These are phyloP conservation scores for Chloromonas sp. DNA, from an alignment of 163 green algal species.

Conservation along the genomic window DNA sequence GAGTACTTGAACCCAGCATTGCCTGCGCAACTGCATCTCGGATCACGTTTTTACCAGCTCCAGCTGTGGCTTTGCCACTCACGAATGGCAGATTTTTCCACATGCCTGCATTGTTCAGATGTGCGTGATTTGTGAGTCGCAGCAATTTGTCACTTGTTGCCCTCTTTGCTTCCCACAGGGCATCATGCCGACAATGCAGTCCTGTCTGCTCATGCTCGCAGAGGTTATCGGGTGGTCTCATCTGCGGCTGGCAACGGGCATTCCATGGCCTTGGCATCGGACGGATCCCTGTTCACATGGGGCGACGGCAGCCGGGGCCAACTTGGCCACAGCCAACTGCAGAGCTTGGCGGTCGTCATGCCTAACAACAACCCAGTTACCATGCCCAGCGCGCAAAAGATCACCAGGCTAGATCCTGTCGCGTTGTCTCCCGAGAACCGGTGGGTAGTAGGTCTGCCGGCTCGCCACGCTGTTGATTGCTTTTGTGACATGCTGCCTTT, in stretches of 20 bases:
- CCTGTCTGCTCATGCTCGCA: not conserved
- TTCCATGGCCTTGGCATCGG: slow-evolving; percentile 64
- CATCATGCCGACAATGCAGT: no score
- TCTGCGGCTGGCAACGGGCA: slow-evolving; percentile 64
- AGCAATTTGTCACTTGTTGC: no score
- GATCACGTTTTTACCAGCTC: no score
- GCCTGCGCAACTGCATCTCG: no score
- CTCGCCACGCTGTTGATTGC: no score
- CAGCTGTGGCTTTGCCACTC: no score
- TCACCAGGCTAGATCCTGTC: slow-evolving; percentile 44
- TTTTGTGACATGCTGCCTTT: no score
- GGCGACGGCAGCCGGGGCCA: slow-evolving; percentile 61
- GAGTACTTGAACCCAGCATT: slow-evolving; percentile 5
- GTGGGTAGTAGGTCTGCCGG: slow-evolving; percentile 10
- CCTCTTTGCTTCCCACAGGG: no score
- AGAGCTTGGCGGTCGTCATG: slow-evolving; percentile 21
- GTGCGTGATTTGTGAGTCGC: no score
- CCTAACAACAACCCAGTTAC: slow-evolving; percentile 21
- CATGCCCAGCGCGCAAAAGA: slow-evolving; percentile 40
- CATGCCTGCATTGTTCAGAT: no score
- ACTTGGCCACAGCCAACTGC: slow-evolving; percentile 56
- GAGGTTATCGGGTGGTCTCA: slow-evolving; percentile 55
- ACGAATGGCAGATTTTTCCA: no score
- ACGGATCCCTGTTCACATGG: slow-evolving; percentile 78
- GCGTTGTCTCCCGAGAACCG: slow-evolving; percentile 39